Base-by-base conservation (phyloP, 805 yeast genomes). In the Yarrowia phangngaensis region DNA sequence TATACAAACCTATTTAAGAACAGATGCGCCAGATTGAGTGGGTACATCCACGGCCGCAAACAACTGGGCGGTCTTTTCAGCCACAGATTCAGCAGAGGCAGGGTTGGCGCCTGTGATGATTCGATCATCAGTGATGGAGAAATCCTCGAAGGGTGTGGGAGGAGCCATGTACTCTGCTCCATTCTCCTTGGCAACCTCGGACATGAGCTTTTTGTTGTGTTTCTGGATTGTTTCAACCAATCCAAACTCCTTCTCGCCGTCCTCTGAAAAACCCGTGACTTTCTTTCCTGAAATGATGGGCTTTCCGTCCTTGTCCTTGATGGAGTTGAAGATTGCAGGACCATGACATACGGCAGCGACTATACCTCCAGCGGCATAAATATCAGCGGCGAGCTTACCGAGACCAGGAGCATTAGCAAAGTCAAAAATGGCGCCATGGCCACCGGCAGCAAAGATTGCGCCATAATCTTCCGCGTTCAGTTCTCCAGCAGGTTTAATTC, bases 261-360 rank as follows among this genome's bases (percentile, higher is more conserved):
- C 65, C 51, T 73, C 74, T 11, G 80, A 71, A 64, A 80, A 81
- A 6, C 84, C 84, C 17, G 86, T 79, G 43, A 76, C 68, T 20
- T 67, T 68, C 61, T 72, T 75, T 49, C 80, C 84, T 53, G 73
- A 61, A 50, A 73, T 67, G 45, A 81, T 55, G 13, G 66, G 62
- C 38, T 68, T 64, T 32, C 77, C 77, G 6, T 56, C 51, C 31
- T 58, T 53, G 54, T 75, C 76, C 30, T 58, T 64, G 54, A 79
- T 59, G 33, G 68, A 67, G n/a, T 69, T 74, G 52, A 80, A 74
- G 53, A 79, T 69, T 16, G 71, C 70, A n/a, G 82, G 82, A 6
- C 83, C 86, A 55, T 80, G 84, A 62, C 86, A 80, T 7, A 80
- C 84, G 12, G 84, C 82, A 32, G 78, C 63, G 17, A 80, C 72